Evolutionary conservation across 2,329 filamentous ascomycete genomes (phyloP).

Genomic region (Fusarium annulatum): DNA sequence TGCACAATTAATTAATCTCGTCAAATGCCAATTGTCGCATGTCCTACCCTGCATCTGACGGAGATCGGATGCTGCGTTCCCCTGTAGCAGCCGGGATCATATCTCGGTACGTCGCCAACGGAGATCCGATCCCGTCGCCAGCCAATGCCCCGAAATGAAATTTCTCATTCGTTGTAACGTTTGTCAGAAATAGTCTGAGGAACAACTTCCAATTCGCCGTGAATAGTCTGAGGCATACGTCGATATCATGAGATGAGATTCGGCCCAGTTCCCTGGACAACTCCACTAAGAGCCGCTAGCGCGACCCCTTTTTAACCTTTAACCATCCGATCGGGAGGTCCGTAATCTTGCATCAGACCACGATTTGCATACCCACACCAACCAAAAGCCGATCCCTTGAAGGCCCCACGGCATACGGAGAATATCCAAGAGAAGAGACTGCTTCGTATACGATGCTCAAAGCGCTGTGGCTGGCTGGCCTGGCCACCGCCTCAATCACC

Average conservation of each 20-base stretch:
- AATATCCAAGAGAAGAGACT: not conserved
- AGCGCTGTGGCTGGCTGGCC: slow-evolving; percentile 24
- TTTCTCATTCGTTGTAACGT: not conserved
- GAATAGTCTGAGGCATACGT: not conserved
- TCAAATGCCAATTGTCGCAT: not conserved
- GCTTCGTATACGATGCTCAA: not conserved
- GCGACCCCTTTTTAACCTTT: slow-evolving; percentile 1
- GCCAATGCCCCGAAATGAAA: not conserved
- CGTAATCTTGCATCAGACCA: slow-evolving; percentile 18
- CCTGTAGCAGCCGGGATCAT: not conserved
- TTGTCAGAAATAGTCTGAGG: too few species aligned
- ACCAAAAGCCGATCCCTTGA: not conserved
- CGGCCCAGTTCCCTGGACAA: not conserved
- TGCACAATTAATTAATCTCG: not conserved
- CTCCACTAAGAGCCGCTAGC: slow-evolving; percentile 3
- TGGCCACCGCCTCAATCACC: slow-evolving; percentile 41
- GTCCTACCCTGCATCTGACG: not conserved
- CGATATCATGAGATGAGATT: slow-evolving; percentile 3
- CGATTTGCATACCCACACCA: not conserved
- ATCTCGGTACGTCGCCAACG: not conserved
- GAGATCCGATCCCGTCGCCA: not conserved
- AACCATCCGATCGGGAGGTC: slow-evolving; percentile 24
- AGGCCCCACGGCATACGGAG: not conserved
- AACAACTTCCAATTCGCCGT: not conserved
- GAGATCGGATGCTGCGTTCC: not conserved